Base-by-base conservation (phyloP, 371 early-diverging fungal genomes). In the Rhizopus arrhizus region DNA sequence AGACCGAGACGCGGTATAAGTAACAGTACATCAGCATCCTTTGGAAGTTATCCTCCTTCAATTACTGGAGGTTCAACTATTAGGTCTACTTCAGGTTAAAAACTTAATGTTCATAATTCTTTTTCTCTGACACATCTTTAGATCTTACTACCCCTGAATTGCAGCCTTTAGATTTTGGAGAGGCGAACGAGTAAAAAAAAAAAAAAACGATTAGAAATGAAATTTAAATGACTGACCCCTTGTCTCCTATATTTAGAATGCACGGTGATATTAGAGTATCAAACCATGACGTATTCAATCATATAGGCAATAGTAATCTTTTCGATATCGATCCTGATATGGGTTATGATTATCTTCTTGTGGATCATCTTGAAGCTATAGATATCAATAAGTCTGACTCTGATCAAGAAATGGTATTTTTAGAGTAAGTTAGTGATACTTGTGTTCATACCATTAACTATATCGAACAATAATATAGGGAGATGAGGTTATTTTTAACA, bases 81-180 rank as follows among this genome's bases (percentile, higher is more conserved):
- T 10, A 34, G 57, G 0, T 58, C 58, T 2, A 32, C 58, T 15
- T 64, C 64, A 29, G 64, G 64, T 64, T 56, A 38, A 3, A 1
- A 36, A 33, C 6, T 13, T 13, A 5, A n/a, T 29, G 8, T 32
- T 29, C 31, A 29, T 48, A 22, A 6, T 34, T 3, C 22, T 38
- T 13, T 50, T 36, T 31, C 5, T 48, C 11, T 36, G 36, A 9
- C 6, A 36, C 36, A 2, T 22, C 22, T 22, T 22, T 22, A 59
- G 59, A 59, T 53, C 11, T 59, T 2, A 15, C 35, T 34, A 62
- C 62, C 31, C 62, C 62, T 56, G 63, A 64, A 29, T 36, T 58
- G 34, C 53, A 58, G 5, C 40, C 22, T 33, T 34, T 57, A 7
- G 53, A 58, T 28, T 49, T 59, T 45, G 53, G 46, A 52, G 53